Evolutionary conservation across 2,329 filamentous ascomycete genomes (phyloP).

Genomic region (Xylariaceae sp.): DNA sequence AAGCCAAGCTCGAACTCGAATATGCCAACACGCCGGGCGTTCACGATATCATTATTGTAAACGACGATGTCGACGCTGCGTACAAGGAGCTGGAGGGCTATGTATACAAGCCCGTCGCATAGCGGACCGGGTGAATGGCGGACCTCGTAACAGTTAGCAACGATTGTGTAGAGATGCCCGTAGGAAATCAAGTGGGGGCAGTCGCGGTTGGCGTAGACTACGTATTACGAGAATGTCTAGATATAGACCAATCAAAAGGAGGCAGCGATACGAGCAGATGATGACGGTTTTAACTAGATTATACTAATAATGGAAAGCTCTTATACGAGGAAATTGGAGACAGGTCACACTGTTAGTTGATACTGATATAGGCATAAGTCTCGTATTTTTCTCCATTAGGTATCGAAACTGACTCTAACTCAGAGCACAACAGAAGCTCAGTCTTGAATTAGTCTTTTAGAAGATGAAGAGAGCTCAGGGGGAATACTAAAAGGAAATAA

Average conservation of each 20-base stretch:
- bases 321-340: background rate
- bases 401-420: constrained; percentile 49
- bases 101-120: constrained; percentile 47
- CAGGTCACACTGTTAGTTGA: background rate
- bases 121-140: constrained; percentile 1
- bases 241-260: constrained; percentile 19
- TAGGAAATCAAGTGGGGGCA: background rate
- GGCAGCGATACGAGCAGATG: constrained; percentile 12
- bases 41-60: constrained; percentile 70
- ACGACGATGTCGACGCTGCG: constrained; percentile 62
- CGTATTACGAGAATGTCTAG: constrained; percentile 1
- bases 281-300: constrained; percentile 16
- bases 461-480: constrained; percentile 46
- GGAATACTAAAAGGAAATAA: constrained; percentile 56
- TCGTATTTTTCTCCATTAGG: constrained; percentile 47
- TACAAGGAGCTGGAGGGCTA: constrained; percentile 60
- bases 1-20: constrained; percentile 77
- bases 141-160: constrained; percentile 14
- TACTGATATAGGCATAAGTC: constrained; percentile 32
- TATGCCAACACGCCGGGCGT: constrained; percentile 72
- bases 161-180: background rate
- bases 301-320: constrained; percentile 27
- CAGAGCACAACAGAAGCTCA: constrained; percentile 40
- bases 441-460: constrained; percentile 49
- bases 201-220: background rate